phyloP scores from a whole-genome alignment of 2,329 filamentous ascomycete species.

The Cercospora sojina region DNA sequence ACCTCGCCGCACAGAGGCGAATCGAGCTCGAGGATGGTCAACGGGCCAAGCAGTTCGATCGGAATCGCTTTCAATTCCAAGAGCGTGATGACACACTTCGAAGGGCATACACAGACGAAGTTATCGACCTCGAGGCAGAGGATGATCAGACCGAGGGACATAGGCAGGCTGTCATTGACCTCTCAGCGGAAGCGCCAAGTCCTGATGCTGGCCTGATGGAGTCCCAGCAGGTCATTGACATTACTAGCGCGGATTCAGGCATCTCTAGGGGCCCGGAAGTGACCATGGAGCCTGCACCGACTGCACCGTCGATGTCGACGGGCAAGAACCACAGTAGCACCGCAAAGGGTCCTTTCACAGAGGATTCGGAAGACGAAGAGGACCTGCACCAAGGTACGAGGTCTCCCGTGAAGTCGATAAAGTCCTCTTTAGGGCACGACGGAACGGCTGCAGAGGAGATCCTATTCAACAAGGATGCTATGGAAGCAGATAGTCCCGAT shows the following conservation, averaged over 20 bases:
- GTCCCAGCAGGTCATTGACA: constrained; percentile 48
- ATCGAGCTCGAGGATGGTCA: constrained; percentile 52
- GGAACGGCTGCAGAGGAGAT: background rate
- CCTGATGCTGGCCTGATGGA: constrained; percentile 17
- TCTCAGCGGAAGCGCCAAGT: constrained; percentile 30
- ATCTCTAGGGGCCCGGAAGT: background rate
- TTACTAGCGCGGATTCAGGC: constrained; percentile 39
- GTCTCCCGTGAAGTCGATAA: background rate
- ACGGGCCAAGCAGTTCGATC: constrained; percentile 54
- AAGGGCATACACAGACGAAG: constrained; percentile 53
- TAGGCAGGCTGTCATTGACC: constrained; percentile 44
- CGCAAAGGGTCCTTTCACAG: background rate
- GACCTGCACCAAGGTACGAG: background rate
- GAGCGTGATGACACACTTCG: constrained; percentile 49
- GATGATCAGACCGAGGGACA: constrained; percentile 40
- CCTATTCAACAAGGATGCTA: background rate
- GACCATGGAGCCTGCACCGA: background rate
- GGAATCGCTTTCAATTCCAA: constrained; percentile 62
- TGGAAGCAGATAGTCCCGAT: background rate
- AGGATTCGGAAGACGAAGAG: constrained; percentile 4
- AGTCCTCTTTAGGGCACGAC: background rate
- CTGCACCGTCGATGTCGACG: background rate
- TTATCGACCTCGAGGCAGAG: constrained; percentile 50
- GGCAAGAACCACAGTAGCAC: background rate
- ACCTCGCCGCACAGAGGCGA: constrained; percentile 53